These are phyloP conservation scores for Ogataea hybrid DNA, from an alignment of 1,139 yeast genomes.

Conservation along the genomic window DNA sequence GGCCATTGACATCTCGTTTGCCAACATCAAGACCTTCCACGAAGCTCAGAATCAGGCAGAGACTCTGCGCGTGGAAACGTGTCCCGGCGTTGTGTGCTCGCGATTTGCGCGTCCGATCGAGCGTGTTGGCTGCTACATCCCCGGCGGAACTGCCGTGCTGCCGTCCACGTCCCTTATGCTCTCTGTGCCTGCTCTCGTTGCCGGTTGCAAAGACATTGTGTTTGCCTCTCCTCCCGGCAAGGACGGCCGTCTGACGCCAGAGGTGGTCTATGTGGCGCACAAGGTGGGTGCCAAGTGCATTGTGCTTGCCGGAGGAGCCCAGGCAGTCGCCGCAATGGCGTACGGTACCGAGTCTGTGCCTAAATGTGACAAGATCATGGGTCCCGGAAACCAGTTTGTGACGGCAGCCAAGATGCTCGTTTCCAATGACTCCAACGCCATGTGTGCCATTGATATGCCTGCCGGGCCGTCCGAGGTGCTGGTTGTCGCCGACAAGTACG, in stretches of 20 bases:
- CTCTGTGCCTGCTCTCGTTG: constrained; percentile 99
- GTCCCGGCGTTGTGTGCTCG: constrained; percentile 91
- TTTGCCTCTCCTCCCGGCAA: constrained; percentile 97
- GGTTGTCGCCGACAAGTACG: constrained; percentile 81
- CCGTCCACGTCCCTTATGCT: constrained; percentile 98
- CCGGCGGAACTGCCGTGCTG: constrained; percentile 98
- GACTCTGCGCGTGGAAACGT: constrained; percentile 82
- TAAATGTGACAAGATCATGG: constrained; percentile 94
- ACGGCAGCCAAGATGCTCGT: constrained; percentile 99
- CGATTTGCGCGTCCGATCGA: constrained; percentile 95
- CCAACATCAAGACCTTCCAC: constrained; percentile 89
- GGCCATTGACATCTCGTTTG: constrained; percentile 87
- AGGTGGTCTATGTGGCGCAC: constrained; percentile 95
- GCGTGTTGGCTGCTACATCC: constrained; percentile 91
- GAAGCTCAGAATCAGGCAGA: constrained; percentile 80
- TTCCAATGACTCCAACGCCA: constrained; percentile 91
- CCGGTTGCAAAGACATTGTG: constrained; percentile 92
- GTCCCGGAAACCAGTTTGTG: constrained; percentile 98
- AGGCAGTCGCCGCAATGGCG: constrained; percentile 98
- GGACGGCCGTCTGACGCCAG: constrained; percentile 93
- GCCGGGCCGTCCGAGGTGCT: constrained; percentile 99
- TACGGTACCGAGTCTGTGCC: constrained; percentile 92
- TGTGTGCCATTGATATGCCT: constrained; percentile 98
- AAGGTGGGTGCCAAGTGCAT: constrained; percentile 89
- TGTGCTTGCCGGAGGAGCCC: constrained; percentile 98